These are phyloP conservation scores for Pythium plurisporium DNA, from an alignment of 352 stramenopile species.

Conservation along the genomic window DNA sequence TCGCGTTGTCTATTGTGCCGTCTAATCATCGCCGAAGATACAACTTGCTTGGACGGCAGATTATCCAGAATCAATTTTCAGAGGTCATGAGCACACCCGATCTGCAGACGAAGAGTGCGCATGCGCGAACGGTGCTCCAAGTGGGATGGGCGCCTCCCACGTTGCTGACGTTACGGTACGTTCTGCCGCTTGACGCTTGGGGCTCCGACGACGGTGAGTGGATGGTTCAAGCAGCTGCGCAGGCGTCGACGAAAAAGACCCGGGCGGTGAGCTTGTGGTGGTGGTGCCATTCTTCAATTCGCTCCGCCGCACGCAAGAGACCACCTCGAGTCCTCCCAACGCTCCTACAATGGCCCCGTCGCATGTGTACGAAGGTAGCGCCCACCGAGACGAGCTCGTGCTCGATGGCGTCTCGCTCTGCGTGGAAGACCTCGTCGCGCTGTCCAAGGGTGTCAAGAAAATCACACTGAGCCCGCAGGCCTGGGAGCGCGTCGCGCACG, in stretches of 20 bases:
- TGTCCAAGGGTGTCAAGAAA: conserved; percentile 55
- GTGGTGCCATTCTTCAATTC: conserved; percentile 14
- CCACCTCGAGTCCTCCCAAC: neutral
- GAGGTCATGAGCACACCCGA: conserved; percentile 10
- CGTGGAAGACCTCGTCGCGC: conserved; percentile 61
- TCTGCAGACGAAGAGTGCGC: conserved; percentile 12
- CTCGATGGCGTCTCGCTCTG: conserved; percentile 68
- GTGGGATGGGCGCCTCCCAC: no score
- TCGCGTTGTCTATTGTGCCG: neutral
- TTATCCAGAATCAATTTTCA: conserved; percentile 8
- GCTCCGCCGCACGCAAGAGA: neutral
- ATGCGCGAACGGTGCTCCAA: neutral
- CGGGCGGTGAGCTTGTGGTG: no score
- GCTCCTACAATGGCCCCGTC: conserved; percentile 2
- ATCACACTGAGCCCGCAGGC: conserved; percentile 61
- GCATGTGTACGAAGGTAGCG: conserved; percentile 12
- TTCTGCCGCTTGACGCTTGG: neutral
- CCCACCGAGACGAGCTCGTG: conserved; percentile 28
- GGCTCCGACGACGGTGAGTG: neutral
- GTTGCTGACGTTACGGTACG: no score
- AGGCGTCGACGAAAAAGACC: conserved; percentile 16
- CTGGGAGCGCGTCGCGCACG: conserved; percentile 68
- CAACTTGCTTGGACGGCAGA: conserved; percentile 1
- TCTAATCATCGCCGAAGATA: conserved; percentile 12
- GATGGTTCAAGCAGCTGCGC: neutral